phyloP scores from a whole-genome alignment of 2,329 filamentous ascomycete species.

The Cryphonectria parasitica region DNA sequence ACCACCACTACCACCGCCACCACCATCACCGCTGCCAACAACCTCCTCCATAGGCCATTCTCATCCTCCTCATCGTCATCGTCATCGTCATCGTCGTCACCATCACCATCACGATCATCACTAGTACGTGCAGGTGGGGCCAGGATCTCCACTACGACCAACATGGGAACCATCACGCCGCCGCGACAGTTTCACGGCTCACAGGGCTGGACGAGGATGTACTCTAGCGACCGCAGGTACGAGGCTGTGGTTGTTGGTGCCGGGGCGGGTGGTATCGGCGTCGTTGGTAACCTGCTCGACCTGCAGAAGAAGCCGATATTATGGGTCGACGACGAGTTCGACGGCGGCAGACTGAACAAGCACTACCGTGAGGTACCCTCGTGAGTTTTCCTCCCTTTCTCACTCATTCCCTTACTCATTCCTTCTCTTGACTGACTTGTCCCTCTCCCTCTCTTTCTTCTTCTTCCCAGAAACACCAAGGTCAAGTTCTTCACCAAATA shows the following conservation, averaged over 20 bases:
- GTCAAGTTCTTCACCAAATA: constrained; percentile 62
- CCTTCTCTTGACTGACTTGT: neutral
- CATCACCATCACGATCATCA: neutral
- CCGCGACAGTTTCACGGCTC: constrained; percentile 20
- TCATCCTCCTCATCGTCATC: neutral
- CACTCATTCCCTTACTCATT: neutral
- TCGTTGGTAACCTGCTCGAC: constrained; percentile 65
- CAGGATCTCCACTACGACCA: neutral
- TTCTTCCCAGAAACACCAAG: constrained; percentile 56
- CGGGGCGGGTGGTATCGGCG: constrained; percentile 52
- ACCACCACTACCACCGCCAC: constrained; percentile 4
- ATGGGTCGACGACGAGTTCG: constrained; percentile 63
- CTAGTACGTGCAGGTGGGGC: too few species aligned
- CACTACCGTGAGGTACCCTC: constrained; percentile 64
- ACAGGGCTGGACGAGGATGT: constrained; percentile 28
- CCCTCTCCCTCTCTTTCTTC: neutral
- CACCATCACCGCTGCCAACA: neutral
- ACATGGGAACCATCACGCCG: constrained; percentile 28
- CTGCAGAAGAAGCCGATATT: constrained; percentile 50
- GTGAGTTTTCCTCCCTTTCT: constrained; percentile 12
- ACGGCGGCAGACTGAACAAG: constrained; percentile 54
- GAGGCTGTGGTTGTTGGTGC: constrained; percentile 32
- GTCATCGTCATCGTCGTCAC: neutral
- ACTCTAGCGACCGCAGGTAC: constrained; percentile 28
- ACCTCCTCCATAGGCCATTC: neutral